A percentile compares a stretch with the other conserved stretches of the same genome.
Conservation (phyloP, 2,329 filamentous ascomycete genomes). For the Penicillium hordei region DNA sequence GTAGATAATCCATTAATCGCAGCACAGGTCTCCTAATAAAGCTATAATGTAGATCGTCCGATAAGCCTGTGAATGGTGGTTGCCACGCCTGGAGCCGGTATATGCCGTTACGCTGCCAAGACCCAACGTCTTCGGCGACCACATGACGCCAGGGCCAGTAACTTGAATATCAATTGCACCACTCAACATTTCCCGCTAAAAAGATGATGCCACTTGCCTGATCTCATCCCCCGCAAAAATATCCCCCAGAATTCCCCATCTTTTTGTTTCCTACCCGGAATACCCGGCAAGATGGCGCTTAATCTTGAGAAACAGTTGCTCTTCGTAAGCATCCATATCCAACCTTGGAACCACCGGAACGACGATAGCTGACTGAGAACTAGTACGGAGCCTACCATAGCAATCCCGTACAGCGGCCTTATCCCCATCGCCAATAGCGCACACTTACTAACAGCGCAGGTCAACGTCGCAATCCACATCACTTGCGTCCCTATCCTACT, state of each 20-base stretch:
- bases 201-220: conserved; percentile 1
- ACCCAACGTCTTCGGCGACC: not conserved
- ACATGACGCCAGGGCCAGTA: conserved; percentile 9
- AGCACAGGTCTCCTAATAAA: no score
- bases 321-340: conserved; percentile 53
- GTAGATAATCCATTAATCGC: no score
- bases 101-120: conserved; percentile 1
- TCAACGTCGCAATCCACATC: conserved; percentile 65
- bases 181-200: conserved; percentile 3
- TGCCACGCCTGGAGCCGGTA: not conserved
- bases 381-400: conserved; percentile 69
- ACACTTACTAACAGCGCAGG: conserved; percentile 42
- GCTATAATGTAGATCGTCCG: not conserved
- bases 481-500: conserved; percentile 63
- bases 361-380: conserved; percentile 19
- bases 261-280: not conserved
- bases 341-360: conserved; percentile 11
- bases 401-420: conserved; percentile 53
- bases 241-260: not conserved
- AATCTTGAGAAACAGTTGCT: conserved; percentile 67
- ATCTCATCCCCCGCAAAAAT: conserved; percentile 3
- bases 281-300: conserved; percentile 43
- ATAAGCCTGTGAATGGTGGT: not conserved
- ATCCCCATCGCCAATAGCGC: conserved; percentile 11
- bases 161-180: conserved; percentile 2